Evolutionary conservation across 495 filamentous ascomycete genomes (phyloP), one percentile per base, ranked within the genome.

Genomic region (Penicillium angulare): DNA sequence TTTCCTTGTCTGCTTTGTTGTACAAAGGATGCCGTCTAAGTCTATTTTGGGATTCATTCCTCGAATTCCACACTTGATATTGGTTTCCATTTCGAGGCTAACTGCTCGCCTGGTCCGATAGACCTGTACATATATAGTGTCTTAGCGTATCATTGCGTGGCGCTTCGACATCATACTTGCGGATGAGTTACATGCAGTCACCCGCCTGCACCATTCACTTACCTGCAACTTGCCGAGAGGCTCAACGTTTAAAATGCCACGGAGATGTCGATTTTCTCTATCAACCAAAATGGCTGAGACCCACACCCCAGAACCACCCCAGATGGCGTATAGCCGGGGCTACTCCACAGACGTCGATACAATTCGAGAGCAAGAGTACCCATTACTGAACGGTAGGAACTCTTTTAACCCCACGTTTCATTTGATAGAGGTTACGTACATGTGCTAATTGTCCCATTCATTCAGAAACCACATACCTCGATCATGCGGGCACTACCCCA

Each of bases 401-500:
- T n/a, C n/a, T n/a, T n/a, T n/a, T n/a, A n/a, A n/a, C n/a, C n/a
- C n/a, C n/a, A n/a, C n/a, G n/a, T n/a, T n/a, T n/a, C n/a, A n/a
- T n/a, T n/a, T n/a, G n/a, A n/a, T n/a, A n/a, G n/a, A n/a, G n/a
- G n/a, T n/a, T n/a, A n/a, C n/a, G n/a, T n/a, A n/a, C n/a, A n/a
- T n/a, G 18, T 41, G n/a, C 35, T 46, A n/a, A 40, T 39, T 17
- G 20, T 39, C 8, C 17, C n/a, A 8, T 39, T 8, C 36, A 17
- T 49, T 18, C 53, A 93, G 89, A 79, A 47, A 79, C 82, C 7
- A 80, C 86, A 43, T 97, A 97, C 63, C 85, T 97, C 21, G 92
- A 97, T 58, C 92, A 97, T 84, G 92, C 91, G 2, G 92, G 89
- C 17, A 90, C 90, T 10, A 93, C 92, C 0, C 72, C 84, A 2